Conservation (phyloP, 352 stramenopile genomes). For the Pythium brachiatum region DNA sequence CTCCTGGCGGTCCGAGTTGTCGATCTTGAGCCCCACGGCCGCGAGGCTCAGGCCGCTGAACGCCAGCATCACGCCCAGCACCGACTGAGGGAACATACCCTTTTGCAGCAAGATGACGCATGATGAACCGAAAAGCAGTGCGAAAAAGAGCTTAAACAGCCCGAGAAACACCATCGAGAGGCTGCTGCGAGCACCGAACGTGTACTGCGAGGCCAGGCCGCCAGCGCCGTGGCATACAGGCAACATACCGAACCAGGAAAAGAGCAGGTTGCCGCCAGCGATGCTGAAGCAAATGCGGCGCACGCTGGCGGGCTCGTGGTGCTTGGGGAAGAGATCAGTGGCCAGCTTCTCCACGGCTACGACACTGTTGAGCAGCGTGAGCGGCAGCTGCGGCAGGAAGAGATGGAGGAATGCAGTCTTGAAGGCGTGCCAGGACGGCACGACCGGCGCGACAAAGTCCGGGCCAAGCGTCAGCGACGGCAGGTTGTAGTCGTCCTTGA, state of each 20-base stretch:
- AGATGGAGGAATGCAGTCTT: constrained; percentile 80
- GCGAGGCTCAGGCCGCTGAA: constrained; percentile 32
- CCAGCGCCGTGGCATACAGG: constrained; percentile 93
- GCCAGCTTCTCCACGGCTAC: constrained; percentile 89
- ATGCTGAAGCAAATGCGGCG: constrained; percentile 72
- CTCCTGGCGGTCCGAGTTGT: constrained; percentile 25
- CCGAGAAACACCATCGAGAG: constrained; percentile 90
- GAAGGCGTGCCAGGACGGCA: constrained; percentile 59
- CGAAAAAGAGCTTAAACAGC: constrained; percentile 85
- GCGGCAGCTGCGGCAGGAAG: constrained; percentile 87
- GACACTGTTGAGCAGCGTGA: constrained; percentile 93
- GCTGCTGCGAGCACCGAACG: constrained; percentile 89
- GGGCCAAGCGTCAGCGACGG: constrained; percentile 50
- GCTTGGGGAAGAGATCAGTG: constrained; percentile 85
- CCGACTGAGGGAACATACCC: constrained; percentile 35
- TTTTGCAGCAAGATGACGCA: constrained; percentile 42
- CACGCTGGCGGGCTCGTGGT: constrained; percentile 51
- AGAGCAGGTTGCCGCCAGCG: constrained; percentile 77
- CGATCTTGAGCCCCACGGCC: constrained; percentile 33
- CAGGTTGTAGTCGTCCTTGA: constrained; percentile 50
- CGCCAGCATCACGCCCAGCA: constrained; percentile 34
- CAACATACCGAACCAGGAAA: constrained; percentile 89
- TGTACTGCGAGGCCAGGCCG: constrained; percentile 90
- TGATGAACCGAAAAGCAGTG: constrained; percentile 85
- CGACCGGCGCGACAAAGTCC: constrained; percentile 53